Percentiles rank a stretch among this genome's conserved stretches.
Conservation (phyloP, 2,329 filamentous ascomycete genomes). For the Colletotrichum sp. region DNA sequence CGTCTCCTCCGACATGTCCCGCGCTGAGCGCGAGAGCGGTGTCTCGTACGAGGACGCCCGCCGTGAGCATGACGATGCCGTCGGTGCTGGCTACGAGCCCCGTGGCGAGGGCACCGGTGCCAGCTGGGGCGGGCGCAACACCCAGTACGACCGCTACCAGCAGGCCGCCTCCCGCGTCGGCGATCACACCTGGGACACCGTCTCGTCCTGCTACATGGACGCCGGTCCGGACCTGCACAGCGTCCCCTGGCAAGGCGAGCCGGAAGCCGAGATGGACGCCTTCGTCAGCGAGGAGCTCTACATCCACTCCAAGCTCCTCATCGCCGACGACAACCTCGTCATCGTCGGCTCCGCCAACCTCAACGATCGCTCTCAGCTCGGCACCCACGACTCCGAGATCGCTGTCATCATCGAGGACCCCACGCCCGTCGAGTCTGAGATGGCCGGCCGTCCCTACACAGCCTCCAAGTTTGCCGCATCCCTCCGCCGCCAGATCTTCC, state of each 20-base stretch:
- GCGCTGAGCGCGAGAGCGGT: conserved; percentile 66
- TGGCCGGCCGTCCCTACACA: conserved; percentile 75
- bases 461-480: conserved; percentile 80
- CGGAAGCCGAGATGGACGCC: conserved; percentile 62
- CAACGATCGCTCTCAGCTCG: conserved; percentile 75
- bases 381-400: conserved; percentile 85
- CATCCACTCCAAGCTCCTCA: conserved; percentile 73
- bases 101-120: conserved; percentile 34
- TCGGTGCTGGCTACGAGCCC: conserved; percentile 50
- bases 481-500: conserved; percentile 84
- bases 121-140: conserved; percentile 34
- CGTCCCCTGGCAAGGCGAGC: conserved; percentile 59
- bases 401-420: conserved; percentile 88
- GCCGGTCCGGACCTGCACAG: conserved; percentile 71
- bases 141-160: conserved; percentile 75
- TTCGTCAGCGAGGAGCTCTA: conserved; percentile 69
- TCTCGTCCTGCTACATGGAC: conserved; percentile 85
- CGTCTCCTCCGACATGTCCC: conserved; percentile 63
- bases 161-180: conserved; percentile 63
- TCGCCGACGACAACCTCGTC: conserved; percentile 81
- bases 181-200: conserved; percentile 72
- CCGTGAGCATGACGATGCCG: conserved; percentile 65
- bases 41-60: conserved; percentile 72
- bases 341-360: conserved; percentile 76
- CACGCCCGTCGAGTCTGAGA: conserved; percentile 70